phyloP scores from a whole-genome alignment of 257 asterid species.

The Haberlea rhodopensis region DNA sequence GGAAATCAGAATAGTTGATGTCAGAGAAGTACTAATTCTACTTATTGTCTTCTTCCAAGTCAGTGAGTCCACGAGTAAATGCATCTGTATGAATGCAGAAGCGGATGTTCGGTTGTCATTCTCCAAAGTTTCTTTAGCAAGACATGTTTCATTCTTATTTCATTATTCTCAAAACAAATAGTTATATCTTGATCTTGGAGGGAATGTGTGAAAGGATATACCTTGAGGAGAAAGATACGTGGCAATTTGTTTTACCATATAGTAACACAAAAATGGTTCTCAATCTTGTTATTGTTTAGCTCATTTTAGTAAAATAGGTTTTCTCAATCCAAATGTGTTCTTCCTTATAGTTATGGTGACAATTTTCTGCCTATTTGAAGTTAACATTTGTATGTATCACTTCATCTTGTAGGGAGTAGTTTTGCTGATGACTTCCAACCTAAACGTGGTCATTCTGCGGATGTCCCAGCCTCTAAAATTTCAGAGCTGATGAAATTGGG shows the following conservation, averaged over 20 bases:
- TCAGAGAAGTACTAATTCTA: conserved; percentile 3
- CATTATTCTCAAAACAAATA: conserved; percentile 4
- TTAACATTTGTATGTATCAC: conserved; percentile 24
- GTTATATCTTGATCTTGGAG: conserved; percentile 2
- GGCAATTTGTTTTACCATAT: not conserved
- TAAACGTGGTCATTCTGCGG: conserved; percentile 50
- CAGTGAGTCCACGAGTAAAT: conserved; percentile 6
- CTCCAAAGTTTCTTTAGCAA: not conserved
- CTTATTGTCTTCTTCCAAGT: not conserved
- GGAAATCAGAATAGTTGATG: conserved; percentile 14
- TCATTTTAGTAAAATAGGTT: conserved; percentile 16
- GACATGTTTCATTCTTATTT: conserved; percentile 5
- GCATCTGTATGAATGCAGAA: conserved; percentile 2
- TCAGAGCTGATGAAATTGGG: conserved; percentile 73
- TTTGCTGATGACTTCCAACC: conserved; percentile 40
- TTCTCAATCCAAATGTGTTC: conserved; percentile 12
- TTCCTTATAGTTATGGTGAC: conserved; percentile 8
- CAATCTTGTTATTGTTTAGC: conserved; percentile 16
- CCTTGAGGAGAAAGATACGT: not conserved
- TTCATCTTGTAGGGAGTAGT: conserved; percentile 44
- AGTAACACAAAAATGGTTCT: not conserved
- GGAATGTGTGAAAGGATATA: conserved; percentile 7
- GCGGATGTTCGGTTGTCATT: conserved; percentile 8
- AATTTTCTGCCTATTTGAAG: conserved; percentile 18
- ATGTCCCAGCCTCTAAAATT: conserved; percentile 56